Percentiles rank a stretch among this genome's conserved stretches.
These are phyloP conservation scores for Orbilia quercus DNA, from an alignment of 2,329 filamentous ascomycete species.

Conservation along the genomic window DNA sequence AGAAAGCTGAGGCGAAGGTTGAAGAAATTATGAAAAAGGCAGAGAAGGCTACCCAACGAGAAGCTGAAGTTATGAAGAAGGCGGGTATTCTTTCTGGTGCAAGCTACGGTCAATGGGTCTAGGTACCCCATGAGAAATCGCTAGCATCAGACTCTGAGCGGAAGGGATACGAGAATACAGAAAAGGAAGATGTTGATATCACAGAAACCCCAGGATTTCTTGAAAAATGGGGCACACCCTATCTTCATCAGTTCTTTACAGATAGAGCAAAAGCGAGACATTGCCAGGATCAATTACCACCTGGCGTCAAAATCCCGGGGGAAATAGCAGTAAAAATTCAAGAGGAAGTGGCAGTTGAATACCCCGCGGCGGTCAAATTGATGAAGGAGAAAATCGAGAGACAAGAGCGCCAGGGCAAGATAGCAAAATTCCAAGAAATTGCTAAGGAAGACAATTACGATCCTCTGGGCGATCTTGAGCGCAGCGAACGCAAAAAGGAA, in stretches of 20 bases:
- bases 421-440: conserved; percentile 1
- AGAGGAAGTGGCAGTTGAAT: too few relatives aligned
- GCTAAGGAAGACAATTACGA: not conserved
- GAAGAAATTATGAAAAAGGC: conserved; percentile 6
- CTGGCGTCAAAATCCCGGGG: not conserved
- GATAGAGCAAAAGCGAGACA: not conserved
- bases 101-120: conserved; percentile 32
- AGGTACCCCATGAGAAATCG: not conserved
- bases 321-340: too few relatives aligned
- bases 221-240: not conserved
- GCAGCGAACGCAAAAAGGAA: conserved; percentile 10
- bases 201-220: conserved; percentile 1
- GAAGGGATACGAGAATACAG: not conserved
- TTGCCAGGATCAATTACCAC: not conserved
- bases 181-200: not conserved
- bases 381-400: not conserved
- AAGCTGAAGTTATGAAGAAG: not conserved
- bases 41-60: conserved; percentile 1
- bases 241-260: not conserved
- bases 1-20: conserved; percentile 11
- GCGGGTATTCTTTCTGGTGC: not conserved
- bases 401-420: not conserved
- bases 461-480: conserved; percentile 16
- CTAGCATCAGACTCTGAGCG: not conserved
- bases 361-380: too few relatives aligned